A percentile compares a stretch with the other conserved stretches of the same genome.
phyloP scores from a whole-genome alignment of 2,329 filamentous ascomycete genomes.

The Pleochaeta shiraiana region DNA sequence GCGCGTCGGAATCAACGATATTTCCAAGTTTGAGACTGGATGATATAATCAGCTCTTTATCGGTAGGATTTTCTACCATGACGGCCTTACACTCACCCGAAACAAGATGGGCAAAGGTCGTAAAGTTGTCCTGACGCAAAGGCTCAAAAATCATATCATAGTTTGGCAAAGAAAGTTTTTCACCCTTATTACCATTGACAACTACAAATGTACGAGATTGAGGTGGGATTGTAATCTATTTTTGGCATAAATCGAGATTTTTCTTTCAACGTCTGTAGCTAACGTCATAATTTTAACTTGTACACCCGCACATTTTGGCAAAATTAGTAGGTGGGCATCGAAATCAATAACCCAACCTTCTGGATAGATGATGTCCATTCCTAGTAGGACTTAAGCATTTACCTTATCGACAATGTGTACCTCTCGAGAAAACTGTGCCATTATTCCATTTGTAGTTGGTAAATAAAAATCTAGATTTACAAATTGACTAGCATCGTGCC shows the following conservation, averaged over 20 bases:
- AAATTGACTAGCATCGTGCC: neutral
- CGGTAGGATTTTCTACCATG: neutral
- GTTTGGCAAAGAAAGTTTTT: neutral
- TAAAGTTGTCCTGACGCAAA: neutral
- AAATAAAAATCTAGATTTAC: neutral
- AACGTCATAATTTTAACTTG: neutral
- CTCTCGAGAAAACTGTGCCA: neutral
- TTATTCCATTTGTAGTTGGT: neutral
- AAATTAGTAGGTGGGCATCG: neutral
- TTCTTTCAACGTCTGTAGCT: neutral
- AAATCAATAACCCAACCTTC: neutral
- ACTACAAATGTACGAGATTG: neutral
- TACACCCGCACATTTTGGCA: neutral
- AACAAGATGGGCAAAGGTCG: neutral
- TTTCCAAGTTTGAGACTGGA: neutral
- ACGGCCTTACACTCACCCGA: neutral
- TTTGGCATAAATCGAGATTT: neutral
- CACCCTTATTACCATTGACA: neutral
- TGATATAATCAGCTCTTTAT: neutral
- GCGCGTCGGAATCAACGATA: neutral
- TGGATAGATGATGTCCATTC: neutral
- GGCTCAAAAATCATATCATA: neutral
- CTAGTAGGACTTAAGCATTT: neutral
- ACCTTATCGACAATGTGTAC: neutral
- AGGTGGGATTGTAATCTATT: neutral